A percentile compares a stretch with the other conserved stretches of the same genome.
Evolutionary conservation across 2,329 filamentous ascomycete species (phyloP).

Genomic region (Fusarium brevicatenulatum): DNA sequence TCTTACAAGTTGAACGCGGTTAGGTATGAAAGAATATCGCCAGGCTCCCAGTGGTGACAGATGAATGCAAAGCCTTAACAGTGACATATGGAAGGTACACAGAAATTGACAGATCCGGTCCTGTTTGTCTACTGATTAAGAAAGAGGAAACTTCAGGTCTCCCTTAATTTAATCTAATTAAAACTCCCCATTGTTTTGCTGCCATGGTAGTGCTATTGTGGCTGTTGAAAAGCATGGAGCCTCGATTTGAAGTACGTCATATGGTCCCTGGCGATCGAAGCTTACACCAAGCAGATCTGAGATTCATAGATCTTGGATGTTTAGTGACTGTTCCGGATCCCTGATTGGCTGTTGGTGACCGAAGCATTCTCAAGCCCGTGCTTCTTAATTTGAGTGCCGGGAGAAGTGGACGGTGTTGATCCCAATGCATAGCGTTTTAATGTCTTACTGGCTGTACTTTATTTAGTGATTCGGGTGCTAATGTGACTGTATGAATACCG

Average conservation of each 20-base stretch:
- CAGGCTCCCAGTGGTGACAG: background rate
- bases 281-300: constrained; percentile 35
- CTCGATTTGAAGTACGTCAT: constrained; percentile 49
- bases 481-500: background rate
- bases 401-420: background rate
- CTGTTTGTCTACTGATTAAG: background rate
- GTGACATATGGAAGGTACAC: constrained; percentile 4
- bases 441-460: background rate
- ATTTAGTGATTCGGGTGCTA: background rate
- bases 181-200: constrained; percentile 15
- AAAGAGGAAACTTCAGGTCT: background rate
- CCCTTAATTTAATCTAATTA: background rate
- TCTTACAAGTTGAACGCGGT: background rate
- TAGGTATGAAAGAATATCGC: background rate
- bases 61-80: background rate
- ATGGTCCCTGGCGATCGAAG: constrained; percentile 46
- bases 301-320: constrained; percentile 16
- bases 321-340: background rate
- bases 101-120: background rate
- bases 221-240: constrained; percentile 22
- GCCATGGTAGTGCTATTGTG: constrained; percentile 39
- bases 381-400: background rate
- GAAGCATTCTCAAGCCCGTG: background rate
- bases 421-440: background rate
- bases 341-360: constrained; percentile 11